Conservation (phyloP, 2,329 filamentous ascomycete genomes). For the Penicillium hordei region DNA sequence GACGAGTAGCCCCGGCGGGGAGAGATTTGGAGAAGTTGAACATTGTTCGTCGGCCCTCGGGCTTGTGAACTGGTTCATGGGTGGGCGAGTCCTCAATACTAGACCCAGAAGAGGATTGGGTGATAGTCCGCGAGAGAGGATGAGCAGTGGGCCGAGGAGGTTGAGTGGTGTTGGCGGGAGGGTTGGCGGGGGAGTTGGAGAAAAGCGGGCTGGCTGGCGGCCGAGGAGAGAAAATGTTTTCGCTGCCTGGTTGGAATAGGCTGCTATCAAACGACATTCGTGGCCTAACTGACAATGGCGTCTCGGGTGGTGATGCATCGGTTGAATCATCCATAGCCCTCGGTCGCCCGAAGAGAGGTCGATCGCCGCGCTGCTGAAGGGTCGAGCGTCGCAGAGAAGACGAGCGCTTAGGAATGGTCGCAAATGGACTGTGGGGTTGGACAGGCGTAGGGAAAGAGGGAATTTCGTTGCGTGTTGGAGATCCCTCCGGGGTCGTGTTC, state of each 20-base stretch:
- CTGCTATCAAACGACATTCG: conserved; percentile 80
- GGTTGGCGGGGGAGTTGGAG: conserved; percentile 27
- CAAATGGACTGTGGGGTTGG: conserved; percentile 50
- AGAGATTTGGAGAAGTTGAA: conserved; percentile 72
- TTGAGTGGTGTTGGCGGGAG: conserved; percentile 24
- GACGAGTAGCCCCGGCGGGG: conserved; percentile 64
- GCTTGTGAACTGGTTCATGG: conserved; percentile 57
- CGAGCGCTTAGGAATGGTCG: conserved; percentile 64
- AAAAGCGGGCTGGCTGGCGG: conserved; percentile 51
- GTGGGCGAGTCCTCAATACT: conserved; percentile 74
- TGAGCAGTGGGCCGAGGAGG: conserved; percentile 58
- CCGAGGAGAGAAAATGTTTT: conserved; percentile 65
- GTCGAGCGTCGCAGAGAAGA: conserved; percentile 84
- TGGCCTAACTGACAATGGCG: conserved; percentile 60
- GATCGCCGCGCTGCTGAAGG: conserved; percentile 75
- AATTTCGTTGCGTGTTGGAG: conserved; percentile 27
- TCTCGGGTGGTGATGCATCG: conserved; percentile 58
- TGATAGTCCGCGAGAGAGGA: conserved; percentile 81
- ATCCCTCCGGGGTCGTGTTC: conserved; percentile 28
- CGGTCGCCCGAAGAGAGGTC: conserved; percentile 54
- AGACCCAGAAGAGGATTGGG: conserved; percentile 80
- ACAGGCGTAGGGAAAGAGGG: conserved; percentile 32
- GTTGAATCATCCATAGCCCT: conserved; percentile 33
- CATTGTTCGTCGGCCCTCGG: conserved; percentile 54
- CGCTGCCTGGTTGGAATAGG: conserved; percentile 60